phyloP scores from a whole-genome alignment of 441 rosid species.

The Flueggea neowawraea region DNA sequence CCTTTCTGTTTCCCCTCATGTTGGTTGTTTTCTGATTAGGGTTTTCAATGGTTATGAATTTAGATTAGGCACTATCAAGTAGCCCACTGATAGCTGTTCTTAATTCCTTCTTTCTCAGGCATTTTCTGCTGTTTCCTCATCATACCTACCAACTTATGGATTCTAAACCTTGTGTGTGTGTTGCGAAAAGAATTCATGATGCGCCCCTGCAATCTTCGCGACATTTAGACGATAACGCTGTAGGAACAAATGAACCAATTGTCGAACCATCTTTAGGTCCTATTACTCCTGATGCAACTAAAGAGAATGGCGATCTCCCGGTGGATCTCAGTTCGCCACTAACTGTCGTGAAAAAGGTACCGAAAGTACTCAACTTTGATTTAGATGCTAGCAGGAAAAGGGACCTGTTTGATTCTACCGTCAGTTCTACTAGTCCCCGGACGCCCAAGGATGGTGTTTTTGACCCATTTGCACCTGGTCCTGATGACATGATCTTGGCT shows the following conservation, averaged over 20 bases:
- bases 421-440: constrained; percentile 26
- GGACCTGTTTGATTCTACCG: not conserved
- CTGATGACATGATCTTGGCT: constrained; percentile 35
- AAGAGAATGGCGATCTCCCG: constrained; percentile 42
- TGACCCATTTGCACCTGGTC: constrained; percentile 54
- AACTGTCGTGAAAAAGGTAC: constrained; percentile 24
- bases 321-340: constrained; percentile 37
- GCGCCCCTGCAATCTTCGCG: constrained; percentile 4
- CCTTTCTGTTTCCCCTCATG: too few relatives aligned
- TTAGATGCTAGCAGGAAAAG: constrained; percentile 8
- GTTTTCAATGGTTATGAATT: too few relatives aligned
- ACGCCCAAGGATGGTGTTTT: constrained; percentile 50
- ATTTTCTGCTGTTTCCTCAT: too few relatives aligned
- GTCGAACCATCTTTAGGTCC: constrained; percentile 38
- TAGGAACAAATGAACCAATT: too few relatives aligned
- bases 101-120: too few relatives aligned
- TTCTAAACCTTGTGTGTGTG: constrained; percentile 7
- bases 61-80: too few relatives aligned
- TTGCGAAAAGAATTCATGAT: constrained; percentile 5
- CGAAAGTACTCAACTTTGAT: constrained; percentile 16
- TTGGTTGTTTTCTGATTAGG: too few relatives aligned
- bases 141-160: constrained; percentile 8
- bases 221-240: not conserved
- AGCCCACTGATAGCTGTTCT: too few relatives aligned
- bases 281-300: constrained; percentile 41